Evolutionary conservation across 805 yeast genomes (phyloP).

Genomic region (Jamesozyma gamospora): DNA sequence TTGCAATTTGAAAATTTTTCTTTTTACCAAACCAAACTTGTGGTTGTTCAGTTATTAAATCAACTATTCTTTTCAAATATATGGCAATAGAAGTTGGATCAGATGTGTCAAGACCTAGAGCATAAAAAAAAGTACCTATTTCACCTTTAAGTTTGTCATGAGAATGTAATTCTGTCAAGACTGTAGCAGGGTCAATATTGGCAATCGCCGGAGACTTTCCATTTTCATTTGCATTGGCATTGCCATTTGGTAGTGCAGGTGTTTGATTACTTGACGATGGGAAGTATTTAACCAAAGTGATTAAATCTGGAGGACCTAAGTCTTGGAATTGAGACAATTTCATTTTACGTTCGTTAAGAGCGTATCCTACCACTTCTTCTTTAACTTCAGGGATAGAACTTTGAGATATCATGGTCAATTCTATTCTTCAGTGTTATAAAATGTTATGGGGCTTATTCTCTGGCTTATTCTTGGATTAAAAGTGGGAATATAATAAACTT

Average conservation of each 20-base stretch:
- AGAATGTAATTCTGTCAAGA: conserved; percentile 19
- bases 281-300: conserved; percentile 30
- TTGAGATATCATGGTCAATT: conserved; percentile 33
- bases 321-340: conserved; percentile 51
- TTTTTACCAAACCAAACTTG: conserved; percentile 77
- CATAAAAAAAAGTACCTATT: conserved; percentile 64
- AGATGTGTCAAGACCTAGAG: conserved; percentile 66
- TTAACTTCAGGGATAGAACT: conserved; percentile 57
- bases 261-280: conserved; percentile 14
- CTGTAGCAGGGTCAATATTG: conserved; percentile 11
- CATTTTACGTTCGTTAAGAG: conserved; percentile 54
- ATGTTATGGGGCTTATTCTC: too few species aligned
- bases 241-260: conserved; percentile 2
- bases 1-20: conserved; percentile 60
- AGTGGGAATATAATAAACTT: too few species aligned
- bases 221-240: background rate
- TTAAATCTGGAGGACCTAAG: conserved; percentile 64
- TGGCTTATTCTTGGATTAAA: too few species aligned
- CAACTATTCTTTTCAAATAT: conserved; percentile 56
- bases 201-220: conserved; percentile 7
- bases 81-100: conserved; percentile 74
- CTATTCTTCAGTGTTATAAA: too few species aligned
- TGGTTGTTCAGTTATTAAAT: conserved; percentile 46
- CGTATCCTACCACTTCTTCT: conserved; percentile 50
- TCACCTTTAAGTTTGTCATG: conserved; percentile 36